Base-by-base conservation (phyloP, 768 basidiomycete genomes). In the Neoboletus brunneissimus region DNA sequence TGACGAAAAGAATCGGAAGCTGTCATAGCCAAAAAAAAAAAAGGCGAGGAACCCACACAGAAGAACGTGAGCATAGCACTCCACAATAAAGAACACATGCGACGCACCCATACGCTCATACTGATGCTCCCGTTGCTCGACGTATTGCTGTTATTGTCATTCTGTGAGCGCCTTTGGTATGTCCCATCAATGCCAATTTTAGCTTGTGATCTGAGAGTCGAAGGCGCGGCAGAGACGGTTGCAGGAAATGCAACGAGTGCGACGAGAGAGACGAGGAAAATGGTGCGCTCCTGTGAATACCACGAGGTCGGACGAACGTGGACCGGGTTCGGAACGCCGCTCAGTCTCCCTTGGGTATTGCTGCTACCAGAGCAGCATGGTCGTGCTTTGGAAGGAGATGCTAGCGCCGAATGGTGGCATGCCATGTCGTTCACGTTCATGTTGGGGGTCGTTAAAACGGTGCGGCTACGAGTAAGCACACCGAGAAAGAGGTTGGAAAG, bases 1-100 rank as follows among this genome's bases (percentile, higher is more conserved):
- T 55, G 35, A 72, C 34, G 27, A 61, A 53, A n/a, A 72, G 54
- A n/a, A 71, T 61, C 5, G 69, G 69, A 49, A 71, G 58, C 69
- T 71, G 44, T 38, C n/a, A 37, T 15, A 31, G 8, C 12, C 35
- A 16, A 11, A 48, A 16, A 25, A 12, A 35, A 38, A 48, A 10
- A 9, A 25, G 16, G 9, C 0, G n/a, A n/a, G 23, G 18, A 22
- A n/a, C 35, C 34, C 47, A 4, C 11, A 43, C 10, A 23, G 15
- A 48, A 37, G 16, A 29, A 25, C 32, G 38, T 60, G 45, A 60
- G 54, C 41, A 43, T 27, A 12, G 22, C n/a, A n/a, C n/a, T 27
- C 23, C 48, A 47, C n/a, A 8, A n/a, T 23, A 25, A 34, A 44
- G 11, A 22, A 45, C 18, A 44, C 25, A 20, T 16, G 32, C 13